phyloP scores from a whole-genome alignment of 2,329 filamentous ascomycete species.

The Cyclaneusma minus region DNA sequence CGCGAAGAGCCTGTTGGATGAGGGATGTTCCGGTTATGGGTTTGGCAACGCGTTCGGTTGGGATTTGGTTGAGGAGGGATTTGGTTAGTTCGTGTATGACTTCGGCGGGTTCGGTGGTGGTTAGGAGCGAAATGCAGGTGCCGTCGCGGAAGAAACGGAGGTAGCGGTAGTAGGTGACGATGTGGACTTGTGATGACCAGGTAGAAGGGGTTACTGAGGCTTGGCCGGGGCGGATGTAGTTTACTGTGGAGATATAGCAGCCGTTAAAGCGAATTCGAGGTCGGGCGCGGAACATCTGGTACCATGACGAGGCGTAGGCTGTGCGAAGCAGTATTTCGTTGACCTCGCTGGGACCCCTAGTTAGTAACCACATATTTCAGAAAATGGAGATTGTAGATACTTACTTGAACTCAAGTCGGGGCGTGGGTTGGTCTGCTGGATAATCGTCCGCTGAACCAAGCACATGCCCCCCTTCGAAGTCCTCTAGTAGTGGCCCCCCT shows the following conservation, averaged over 20 bases:
- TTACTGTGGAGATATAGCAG: conserved; percentile 91
- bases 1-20: conserved; percentile 52
- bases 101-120: conserved; percentile 67
- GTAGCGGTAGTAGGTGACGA: conserved; percentile 97
- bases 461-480: conserved; percentile 15
- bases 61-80: conserved; percentile 52
- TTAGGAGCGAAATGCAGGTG: conserved; percentile 63
- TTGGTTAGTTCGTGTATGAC: conserved; percentile 73
- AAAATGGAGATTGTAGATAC: no score
- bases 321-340: conserved; percentile 18
- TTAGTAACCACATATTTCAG: no score
- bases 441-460: conserved; percentile 14
- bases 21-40: conserved; percentile 20
- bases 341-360: no score
- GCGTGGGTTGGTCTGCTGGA: no score
- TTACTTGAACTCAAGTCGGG: no score
- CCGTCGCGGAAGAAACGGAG: conserved; percentile 90
- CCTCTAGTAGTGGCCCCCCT: conserved; percentile 33
- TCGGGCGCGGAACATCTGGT: conserved; percentile 61
- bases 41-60: conserved; percentile 18
- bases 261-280: conserved; percentile 89
- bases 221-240: conserved; percentile 77
- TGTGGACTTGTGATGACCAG: conserved; percentile 75
- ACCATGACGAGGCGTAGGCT: conserved; percentile 37
- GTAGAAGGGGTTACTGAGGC: conserved; percentile 53